A percentile compares a stretch with the other conserved stretches of the same genome.
Evolutionary conservation across 176 grass and related monocot species (phyloP).

Genomic region (Zizania latifolia): DNA sequence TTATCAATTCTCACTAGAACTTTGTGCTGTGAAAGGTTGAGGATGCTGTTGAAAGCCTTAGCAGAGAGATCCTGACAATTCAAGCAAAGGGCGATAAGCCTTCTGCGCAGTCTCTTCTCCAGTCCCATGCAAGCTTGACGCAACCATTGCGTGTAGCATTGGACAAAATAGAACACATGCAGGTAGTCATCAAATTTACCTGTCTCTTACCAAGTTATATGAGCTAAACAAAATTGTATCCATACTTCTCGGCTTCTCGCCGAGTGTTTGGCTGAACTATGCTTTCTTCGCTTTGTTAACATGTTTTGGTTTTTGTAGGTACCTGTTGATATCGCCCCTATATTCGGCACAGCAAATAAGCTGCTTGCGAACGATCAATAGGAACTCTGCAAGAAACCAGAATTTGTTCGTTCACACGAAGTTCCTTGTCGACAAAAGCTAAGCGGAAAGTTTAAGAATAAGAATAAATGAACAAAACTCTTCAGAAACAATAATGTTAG

Average conservation of each 20-base stretch:
- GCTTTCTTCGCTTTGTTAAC: background rate
- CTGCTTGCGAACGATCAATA: conserved; percentile 30
- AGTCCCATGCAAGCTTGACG: conserved; percentile 66
- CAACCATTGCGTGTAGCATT: conserved; percentile 62
- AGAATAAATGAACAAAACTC: background rate
- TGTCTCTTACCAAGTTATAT: background rate
- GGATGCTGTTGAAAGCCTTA: conserved; percentile 77
- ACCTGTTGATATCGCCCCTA: conserved; percentile 71
- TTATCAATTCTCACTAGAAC: background rate
- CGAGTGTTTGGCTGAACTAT: background rate
- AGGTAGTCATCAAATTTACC: conserved; percentile 34
- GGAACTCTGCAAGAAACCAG: background rate
- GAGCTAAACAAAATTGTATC: background rate
- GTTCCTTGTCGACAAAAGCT: background rate
- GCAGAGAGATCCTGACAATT: conserved; percentile 86
- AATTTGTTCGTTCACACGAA: background rate
- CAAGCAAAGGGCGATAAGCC: conserved; percentile 82
- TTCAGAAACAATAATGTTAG: background rate
- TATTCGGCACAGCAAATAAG: conserved; percentile 49
- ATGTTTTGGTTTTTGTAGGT: conserved; percentile 38
- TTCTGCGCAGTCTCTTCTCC: conserved; percentile 56
- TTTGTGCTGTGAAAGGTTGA: conserved; percentile 59
- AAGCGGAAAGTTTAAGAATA: background rate
- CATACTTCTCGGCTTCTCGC: background rate
- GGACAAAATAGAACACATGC: conserved; percentile 75